These are phyloP conservation scores for Triangularia verruculosa DNA, from an alignment of 2,329 filamentous ascomycete genomes.

Conservation along the genomic window DNA sequence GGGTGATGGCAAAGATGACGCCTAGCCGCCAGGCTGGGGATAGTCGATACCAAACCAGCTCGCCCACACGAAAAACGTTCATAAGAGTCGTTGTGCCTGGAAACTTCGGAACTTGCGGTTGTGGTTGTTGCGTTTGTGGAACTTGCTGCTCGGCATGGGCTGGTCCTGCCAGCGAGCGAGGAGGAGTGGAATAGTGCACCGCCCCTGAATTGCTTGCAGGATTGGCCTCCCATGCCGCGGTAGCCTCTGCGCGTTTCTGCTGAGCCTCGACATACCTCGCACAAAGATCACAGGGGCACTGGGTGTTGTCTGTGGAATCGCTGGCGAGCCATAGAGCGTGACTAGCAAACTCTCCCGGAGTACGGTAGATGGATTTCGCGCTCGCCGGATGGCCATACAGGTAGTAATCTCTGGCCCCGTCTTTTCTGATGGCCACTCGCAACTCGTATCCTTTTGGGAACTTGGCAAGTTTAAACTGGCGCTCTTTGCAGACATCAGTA, in stretches of 20 bases:
- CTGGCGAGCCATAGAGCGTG: constrained; percentile 53
- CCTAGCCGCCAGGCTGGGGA: constrained; percentile 37
- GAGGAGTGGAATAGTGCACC: not conserved
- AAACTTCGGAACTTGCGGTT: constrained; percentile 11
- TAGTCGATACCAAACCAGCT: constrained; percentile 37
- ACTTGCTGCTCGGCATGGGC: not conserved
- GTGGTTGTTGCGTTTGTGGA: constrained; percentile 1
- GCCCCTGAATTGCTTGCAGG: not conserved
- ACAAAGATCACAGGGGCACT: constrained; percentile 53
- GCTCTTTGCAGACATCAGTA: constrained; percentile 18
- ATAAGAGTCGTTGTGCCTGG: constrained; percentile 23
- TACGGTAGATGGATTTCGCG: constrained; percentile 46
- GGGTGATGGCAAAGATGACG: constrained; percentile 29
- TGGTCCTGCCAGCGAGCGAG: not conserved
- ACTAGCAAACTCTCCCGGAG: constrained; percentile 51
- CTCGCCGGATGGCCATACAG: constrained; percentile 50
- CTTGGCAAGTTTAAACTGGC: constrained; percentile 26
- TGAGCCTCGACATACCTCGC: constrained; percentile 28
- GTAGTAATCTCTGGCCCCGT: constrained; percentile 45
- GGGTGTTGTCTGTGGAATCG: constrained; percentile 44
- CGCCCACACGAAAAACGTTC: constrained; percentile 35
- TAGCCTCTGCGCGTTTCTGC: constrained; percentile 6
- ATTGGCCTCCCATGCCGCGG: not conserved
- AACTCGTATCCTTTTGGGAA: constrained; percentile 30
- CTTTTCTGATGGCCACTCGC: constrained; percentile 33